Evolutionary conservation across 2,329 filamentous ascomycete genomes (phyloP), one percentile per base, ranked within the genome.

Genomic region (Paracoccidioides brasiliensis): DNA sequence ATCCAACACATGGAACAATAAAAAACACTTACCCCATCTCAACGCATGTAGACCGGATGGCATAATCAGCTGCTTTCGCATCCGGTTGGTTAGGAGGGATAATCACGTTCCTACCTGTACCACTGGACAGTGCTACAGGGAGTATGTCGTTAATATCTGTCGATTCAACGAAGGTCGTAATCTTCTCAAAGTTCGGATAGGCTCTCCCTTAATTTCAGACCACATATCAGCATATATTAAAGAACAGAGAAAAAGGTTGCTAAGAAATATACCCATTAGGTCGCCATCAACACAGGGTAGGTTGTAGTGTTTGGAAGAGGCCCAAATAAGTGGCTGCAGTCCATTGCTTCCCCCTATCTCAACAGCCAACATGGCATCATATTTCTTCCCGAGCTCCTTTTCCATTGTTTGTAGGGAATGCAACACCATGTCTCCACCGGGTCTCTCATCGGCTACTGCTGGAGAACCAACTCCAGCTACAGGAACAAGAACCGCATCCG

Each of bases 391-490:
- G 37, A 63, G 56, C 8, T 64, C 52, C 40, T 59, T 62, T 53
- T 64, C 59, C 41, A 62, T 58, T 2, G 72, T 77, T 0, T 77
- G 73, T 48, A 75, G 57, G 9, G 66, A 60, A 8, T 60, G 57
- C 45, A 61, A 58, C n/a, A 67, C 56, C 45, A 65, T 61, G 15
- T 54, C 58, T 22, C 66, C 66, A 8, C 61, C 58, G 7, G 62
- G 57, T 37, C 66, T 54, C 54, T 68, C 65, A 22, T 63, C 61
- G 22, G 62, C 60, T 14, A 67, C 66, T n/a, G 61, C 64, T 10
- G 66, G 67, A 14, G 77, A 80, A 35, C 81, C 81, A 59, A 77
- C 80, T 5, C 78, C 80, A 76, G 78, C 40, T 3, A 55, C 43
- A 2, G 53, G 53, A n/a, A 45, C 43, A 4, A 48, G 45, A 32